These are phyloP conservation scores for Perkinsus chesapeaki DNA, from an alignment of 169 alveolate species.

Conservation along the genomic window DNA sequence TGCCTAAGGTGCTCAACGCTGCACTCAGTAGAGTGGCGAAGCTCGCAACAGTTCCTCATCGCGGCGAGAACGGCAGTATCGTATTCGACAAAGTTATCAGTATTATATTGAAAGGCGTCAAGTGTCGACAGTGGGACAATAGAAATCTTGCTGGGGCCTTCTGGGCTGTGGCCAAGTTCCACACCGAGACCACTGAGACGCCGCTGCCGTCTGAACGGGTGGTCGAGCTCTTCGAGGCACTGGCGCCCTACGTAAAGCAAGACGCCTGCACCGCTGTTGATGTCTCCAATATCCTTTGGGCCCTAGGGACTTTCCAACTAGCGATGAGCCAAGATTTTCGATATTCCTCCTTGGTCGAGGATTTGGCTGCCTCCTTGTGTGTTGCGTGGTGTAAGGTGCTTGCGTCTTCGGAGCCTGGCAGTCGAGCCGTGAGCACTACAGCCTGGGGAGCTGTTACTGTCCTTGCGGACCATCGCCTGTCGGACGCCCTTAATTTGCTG, in stretches of 20 bases:
- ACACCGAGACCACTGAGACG: not conserved
- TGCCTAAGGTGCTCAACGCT: not conserved
- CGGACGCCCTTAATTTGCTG: not conserved
- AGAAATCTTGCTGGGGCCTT: not conserved
- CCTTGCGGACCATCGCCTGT: not conserved
- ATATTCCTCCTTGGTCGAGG: not conserved
- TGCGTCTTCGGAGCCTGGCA: not conserved
- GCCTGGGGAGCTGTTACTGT: not conserved
- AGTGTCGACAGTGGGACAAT: not conserved
- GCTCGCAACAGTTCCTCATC: not conserved
- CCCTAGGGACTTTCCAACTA: not conserved
- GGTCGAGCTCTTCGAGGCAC: not conserved
- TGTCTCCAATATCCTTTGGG: not conserved
- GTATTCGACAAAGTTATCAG: not conserved
- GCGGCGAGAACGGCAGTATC: not conserved
- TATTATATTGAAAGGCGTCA: not conserved
- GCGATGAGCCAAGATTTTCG: not conserved
- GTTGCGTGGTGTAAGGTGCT: not conserved
- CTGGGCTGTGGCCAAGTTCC: not conserved
- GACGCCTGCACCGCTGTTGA: not conserved
- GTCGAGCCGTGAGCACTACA: not conserved
- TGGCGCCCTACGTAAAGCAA: not conserved
- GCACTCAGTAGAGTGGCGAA: not conserved
- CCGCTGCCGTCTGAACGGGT: not conserved
- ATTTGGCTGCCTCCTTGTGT: not conserved